Percentiles rank a stretch among this genome's conserved stretches.
Evolutionary conservation across 441 rosid genomes (phyloP).

Genomic region (Erodium chrysanthum): DNA sequence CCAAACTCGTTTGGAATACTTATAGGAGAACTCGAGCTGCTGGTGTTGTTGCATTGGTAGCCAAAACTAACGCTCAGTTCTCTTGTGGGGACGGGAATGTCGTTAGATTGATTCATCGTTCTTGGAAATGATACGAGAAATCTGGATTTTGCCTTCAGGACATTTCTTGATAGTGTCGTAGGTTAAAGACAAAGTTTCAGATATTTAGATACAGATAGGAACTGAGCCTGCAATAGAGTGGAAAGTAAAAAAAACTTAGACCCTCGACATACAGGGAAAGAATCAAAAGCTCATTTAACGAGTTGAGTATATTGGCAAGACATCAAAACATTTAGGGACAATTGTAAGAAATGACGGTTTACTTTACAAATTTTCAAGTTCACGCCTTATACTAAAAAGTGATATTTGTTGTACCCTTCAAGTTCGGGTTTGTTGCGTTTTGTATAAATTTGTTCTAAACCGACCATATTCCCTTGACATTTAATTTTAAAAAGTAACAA

Average conservation of each 20-base stretch:
- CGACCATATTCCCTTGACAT: too few species aligned
- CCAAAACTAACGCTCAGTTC: constrained; percentile 84
- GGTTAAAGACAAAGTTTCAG: constrained; percentile 6
- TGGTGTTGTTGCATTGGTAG: constrained; percentile 52
- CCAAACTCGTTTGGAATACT: constrained; percentile 28
- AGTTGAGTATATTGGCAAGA: too few species aligned
- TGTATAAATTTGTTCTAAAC: too few species aligned
- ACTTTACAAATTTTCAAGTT: too few species aligned
- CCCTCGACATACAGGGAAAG: too few species aligned
- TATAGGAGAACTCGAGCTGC: constrained; percentile 16
- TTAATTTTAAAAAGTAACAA: too few species aligned
- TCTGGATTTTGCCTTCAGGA: not conserved
- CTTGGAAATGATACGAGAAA: not conserved
- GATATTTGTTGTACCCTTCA: too few species aligned
- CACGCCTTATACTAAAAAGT: too few species aligned
- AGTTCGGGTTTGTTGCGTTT: too few species aligned
- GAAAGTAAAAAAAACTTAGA: not conserved
- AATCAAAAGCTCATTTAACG: too few species aligned
- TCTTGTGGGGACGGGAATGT: constrained; percentile 29
- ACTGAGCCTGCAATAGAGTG: not conserved
- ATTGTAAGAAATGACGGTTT: too few species aligned
- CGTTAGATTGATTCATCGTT: not conserved
- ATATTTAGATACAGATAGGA: not conserved
- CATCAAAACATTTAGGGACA: too few species aligned
- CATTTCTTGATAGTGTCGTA: constrained; percentile 5